Base-by-base conservation (phyloP, 768 basidiomycete species). In the Kwoniella shandongensis region DNA sequence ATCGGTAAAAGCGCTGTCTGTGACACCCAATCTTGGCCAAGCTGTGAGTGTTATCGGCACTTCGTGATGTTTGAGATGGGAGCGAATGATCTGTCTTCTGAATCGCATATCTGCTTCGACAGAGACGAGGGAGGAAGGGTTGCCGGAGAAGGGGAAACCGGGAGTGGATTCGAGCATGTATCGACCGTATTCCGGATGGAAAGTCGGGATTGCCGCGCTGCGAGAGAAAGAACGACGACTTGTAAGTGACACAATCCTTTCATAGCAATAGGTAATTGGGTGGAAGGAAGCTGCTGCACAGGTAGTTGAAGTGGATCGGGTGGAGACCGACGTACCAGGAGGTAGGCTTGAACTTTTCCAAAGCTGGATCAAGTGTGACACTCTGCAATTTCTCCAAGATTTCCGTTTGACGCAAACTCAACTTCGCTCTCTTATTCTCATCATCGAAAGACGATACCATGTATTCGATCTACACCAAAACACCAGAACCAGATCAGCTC, bases 141-240 rank as follows among this genome's bases (percentile, higher is more conserved):
- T 86, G 10, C 90, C 91, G 4, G 89, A 88, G 79, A 97, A 98
- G 1, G 96, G 96, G 46, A 86, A 85, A 2, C 96, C 96, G 0
- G 96, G 96, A 0, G 94, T 99, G 2, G 91, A 91, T 76, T 99
- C 96, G 50, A 99, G 82, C 96, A 99, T 99, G 79, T 89, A 98
- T 36, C 93, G 84, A 38, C 96, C 96, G 79, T 97, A 99, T 77
- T 99, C 96, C 17, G 94, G 94, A 73, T 98, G 96, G 72, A 93
- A 98, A 12, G 86, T 88, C 1, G 96, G 96, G 23, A 91, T 83
- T 2, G 85, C 81, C 41, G 85, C 79, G 35, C 88, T 91, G 50
- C 6, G 51, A 8, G 45, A 63, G 32, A 13, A 6, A 32, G 13
- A 32, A 32, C 32, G 12, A 11, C n/a, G 13, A 26, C 10, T 4